phyloP scores from a whole-genome alignment of 1,139 yeast species.

The Taphrina betulina region DNA sequence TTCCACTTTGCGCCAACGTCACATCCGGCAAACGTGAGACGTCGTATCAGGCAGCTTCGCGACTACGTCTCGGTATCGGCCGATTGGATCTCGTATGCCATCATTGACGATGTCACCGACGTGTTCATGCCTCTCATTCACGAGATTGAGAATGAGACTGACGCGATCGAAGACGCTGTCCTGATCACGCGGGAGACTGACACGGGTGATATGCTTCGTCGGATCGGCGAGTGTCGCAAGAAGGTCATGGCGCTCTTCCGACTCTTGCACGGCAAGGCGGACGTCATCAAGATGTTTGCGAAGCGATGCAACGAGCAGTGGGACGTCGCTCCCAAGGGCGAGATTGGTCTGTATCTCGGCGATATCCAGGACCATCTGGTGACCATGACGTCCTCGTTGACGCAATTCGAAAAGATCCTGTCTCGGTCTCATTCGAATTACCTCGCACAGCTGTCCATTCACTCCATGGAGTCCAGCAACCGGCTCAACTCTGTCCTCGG shows the following conservation, averaged over 20 bases:
- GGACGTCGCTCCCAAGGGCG: slow-evolving; percentile 47
- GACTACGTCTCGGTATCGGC: slow-evolving; percentile 85
- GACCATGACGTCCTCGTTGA: slow-evolving; percentile 88
- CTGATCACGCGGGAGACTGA: slow-evolving; percentile 61
- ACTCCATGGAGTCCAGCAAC: slow-evolving; percentile 79
- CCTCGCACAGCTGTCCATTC: slow-evolving; percentile 90
- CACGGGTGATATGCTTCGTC: slow-evolving; percentile 59
- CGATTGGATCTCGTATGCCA: slow-evolving; percentile 92
- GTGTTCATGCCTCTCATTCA: slow-evolving; percentile 88
- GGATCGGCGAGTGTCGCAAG: slow-evolving; percentile 84
- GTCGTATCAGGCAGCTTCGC: slow-evolving; percentile 85
- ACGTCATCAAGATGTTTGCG: slow-evolving; percentile 95
- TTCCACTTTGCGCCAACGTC: slow-evolving; percentile 81
- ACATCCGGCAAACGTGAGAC: slow-evolving; percentile 83
- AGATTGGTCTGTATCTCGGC: slow-evolving; percentile 68
- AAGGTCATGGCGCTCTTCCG: slow-evolving; percentile 92
- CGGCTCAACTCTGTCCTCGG: slow-evolving; percentile 83
- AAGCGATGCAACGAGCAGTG: slow-evolving; percentile 82
- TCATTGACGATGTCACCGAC: slow-evolving; percentile 91
- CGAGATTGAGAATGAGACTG: slow-evolving; percentile 85
- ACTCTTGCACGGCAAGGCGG: slow-evolving; percentile 88
- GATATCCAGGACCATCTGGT: slow-evolving; percentile 97
- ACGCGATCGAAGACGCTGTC: slow-evolving; percentile 83
- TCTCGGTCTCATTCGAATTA: slow-evolving; percentile 89
- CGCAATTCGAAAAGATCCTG: slow-evolving; percentile 88